A percentile compares a stretch with the other conserved stretches of the same genome.
These are phyloP conservation scores for Colletotrichum tanaceti DNA, from an alignment of 2,329 filamentous ascomycete genomes.

Conservation along the genomic window DNA sequence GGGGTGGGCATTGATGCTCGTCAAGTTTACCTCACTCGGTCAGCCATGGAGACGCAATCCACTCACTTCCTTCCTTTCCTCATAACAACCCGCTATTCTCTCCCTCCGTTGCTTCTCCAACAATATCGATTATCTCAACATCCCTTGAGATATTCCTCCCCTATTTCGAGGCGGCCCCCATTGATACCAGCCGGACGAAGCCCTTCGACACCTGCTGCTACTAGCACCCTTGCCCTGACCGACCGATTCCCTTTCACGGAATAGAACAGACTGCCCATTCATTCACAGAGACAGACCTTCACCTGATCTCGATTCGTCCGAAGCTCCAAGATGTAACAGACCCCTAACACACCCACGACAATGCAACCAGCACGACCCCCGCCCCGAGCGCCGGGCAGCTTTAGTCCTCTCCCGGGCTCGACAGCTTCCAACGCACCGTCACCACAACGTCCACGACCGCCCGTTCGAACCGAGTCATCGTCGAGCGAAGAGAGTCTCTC, in stretches of 20 bases:
- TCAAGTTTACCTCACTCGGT: slow-evolving; percentile 29
- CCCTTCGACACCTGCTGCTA: background rate
- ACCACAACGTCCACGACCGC: slow-evolving; percentile 49
- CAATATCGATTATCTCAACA: slow-evolving; percentile 24
- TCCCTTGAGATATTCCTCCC: background rate
- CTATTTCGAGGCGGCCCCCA: background rate
- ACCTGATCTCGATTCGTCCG: slow-evolving; percentile 38
- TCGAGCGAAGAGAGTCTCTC: slow-evolving; percentile 57
- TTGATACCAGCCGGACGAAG: slow-evolving; percentile 3
- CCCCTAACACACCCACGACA: slow-evolving; percentile 47
- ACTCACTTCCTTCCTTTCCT: slow-evolving; percentile 21
- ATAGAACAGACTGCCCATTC: slow-evolving; percentile 17
- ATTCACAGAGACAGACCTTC: background rate
- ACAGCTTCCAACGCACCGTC: slow-evolving; percentile 46
- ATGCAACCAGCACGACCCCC: slow-evolving; percentile 64
- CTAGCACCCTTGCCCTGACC: background rate
- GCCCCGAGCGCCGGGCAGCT: slow-evolving; percentile 65
- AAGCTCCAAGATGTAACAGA: slow-evolving; percentile 58
- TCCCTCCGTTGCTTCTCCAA: slow-evolving; percentile 32
- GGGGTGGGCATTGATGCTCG: slow-evolving; percentile 9
- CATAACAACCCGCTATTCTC: slow-evolving; percentile 25
- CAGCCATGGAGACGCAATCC: slow-evolving; percentile 21
- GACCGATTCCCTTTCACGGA: background rate
- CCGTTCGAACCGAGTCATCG: slow-evolving; percentile 58
- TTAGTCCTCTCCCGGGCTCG: slow-evolving; percentile 61